Evolutionary conservation across 2,329 filamentous ascomycete species (phyloP).

Genomic region (Leptographium wingfieldii): DNA sequence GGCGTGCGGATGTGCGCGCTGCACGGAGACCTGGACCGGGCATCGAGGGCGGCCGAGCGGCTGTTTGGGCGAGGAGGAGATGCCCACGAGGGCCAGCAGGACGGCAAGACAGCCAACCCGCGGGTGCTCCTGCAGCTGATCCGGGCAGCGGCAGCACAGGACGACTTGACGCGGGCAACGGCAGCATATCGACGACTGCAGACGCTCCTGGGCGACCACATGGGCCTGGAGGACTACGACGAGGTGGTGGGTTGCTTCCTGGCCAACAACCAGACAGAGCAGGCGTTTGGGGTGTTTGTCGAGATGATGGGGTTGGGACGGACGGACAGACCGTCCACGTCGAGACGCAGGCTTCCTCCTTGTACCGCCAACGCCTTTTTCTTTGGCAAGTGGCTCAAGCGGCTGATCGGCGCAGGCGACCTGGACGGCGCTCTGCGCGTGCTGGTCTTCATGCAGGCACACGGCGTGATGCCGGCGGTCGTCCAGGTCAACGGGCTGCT

Average conservation of each 20-base stretch:
- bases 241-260: conserved; percentile 59
- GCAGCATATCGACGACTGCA: conserved; percentile 53
- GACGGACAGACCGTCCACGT: background rate
- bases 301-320: conserved; percentile 64
- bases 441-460: conserved; percentile 60
- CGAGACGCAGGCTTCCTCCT: conserved; percentile 26
- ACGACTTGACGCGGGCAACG: conserved; percentile 49
- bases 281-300: conserved; percentile 65
- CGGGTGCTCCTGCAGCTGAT: conserved; percentile 10
- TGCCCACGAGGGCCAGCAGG: no score
- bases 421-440: conserved; percentile 60
- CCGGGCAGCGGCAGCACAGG: conserved; percentile 11
- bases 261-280: conserved; percentile 47
- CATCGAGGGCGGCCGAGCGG: conserved; percentile 40
- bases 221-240: conserved; percentile 67
- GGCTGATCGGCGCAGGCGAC: conserved; percentile 61
- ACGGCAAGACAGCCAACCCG: background rate
- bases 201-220: conserved; percentile 39
- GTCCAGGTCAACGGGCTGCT: conserved; percentile 75
- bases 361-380: conserved; percentile 62
- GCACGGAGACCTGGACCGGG: conserved; percentile 43
- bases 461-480: conserved; percentile 53
- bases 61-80: conserved; percentile 16
- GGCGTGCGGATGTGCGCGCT: conserved; percentile 53
- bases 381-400: conserved; percentile 79